These are phyloP conservation scores for Backusella tarrabulga DNA, from an alignment of 192 early-diverging fungal genomes.

Conservation along the genomic window DNA sequence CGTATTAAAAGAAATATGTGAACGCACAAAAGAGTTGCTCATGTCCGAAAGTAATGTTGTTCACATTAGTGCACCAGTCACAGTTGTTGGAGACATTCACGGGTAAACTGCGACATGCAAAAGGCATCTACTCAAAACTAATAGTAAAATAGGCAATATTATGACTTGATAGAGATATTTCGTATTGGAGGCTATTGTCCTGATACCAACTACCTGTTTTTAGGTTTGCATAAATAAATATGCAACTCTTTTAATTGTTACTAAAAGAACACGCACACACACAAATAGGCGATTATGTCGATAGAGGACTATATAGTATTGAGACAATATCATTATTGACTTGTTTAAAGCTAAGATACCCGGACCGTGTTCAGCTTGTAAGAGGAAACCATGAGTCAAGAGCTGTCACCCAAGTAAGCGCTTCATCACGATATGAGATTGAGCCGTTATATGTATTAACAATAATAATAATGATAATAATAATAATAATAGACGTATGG, in stretches of 20 bases:
- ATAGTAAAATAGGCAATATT: slow-evolving; percentile 65
- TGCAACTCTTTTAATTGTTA: not conserved
- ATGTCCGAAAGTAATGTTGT: slow-evolving; percentile 85
- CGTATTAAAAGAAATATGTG: slow-evolving; percentile 79
- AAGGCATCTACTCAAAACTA: not conserved
- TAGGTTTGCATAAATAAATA: slow-evolving; percentile 48
- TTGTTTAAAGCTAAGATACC: slow-evolving; percentile 88
- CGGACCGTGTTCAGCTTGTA: slow-evolving; percentile 83
- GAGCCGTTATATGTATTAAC: not conserved
- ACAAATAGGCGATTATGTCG: slow-evolving; percentile 79
- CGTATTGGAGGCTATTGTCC: slow-evolving; percentile 79
- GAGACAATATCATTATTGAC: slow-evolving; percentile 91
- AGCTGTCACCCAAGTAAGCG: slow-evolving; percentile 81
- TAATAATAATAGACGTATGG: slow-evolving; percentile 71
- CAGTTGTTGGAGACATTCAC: slow-evolving; percentile 91
- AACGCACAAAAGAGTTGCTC: slow-evolving; percentile 75
- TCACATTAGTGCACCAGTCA: slow-evolving; percentile 81
- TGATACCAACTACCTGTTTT: slow-evolving; percentile 84
- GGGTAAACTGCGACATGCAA: slow-evolving; percentile 49
- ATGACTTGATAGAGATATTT: slow-evolving; percentile 86
- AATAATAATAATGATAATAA: not conserved
- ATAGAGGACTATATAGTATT: slow-evolving; percentile 82
- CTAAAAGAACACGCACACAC: not conserved
- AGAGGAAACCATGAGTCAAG: slow-evolving; percentile 95
- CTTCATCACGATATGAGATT: not conserved